Base-by-base conservation (phyloP, 768 basidiomycete species). In the Xanthoconium purpureum region DNA sequence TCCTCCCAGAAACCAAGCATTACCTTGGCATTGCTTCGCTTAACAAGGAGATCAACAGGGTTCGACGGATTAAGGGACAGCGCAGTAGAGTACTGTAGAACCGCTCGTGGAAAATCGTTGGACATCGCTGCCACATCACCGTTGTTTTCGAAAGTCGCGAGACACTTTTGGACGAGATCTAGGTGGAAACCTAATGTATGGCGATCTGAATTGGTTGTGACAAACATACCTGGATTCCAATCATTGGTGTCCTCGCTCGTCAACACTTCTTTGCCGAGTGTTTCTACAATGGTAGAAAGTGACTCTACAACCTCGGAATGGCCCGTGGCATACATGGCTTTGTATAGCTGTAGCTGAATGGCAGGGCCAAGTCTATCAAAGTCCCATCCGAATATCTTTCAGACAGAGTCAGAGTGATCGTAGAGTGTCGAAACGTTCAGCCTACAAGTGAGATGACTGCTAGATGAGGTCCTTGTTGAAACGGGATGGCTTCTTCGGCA, bases 11-110 rank as follows among this genome's bases (percentile, higher is more conserved):
- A 17, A 6, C 32, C 14, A 17, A 46, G n/a, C n/a, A 32, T 18
- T 28, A 30, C 45, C 3, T 6, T 8, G 3, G 45, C 45, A 17
- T 14, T 52, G 47, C 61, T 59, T 28, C 56, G 56, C 30, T 59
- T 43, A 3, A 62, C 49, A 28, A 63, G 24, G 6, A 59, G 46
- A 35, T 37, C 18, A 1, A 17, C 47, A 2, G 24, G 47, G 13
- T 48, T 20, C 29, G 15, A 5, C 0, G 45, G 45, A 11, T 46
- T 33, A 10, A 46, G 32, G 30, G 45, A 32, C 17, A 46, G 15
- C 10, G 45, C 45, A n/a, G 45, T 18, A 5, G 45, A 46, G 9
- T 46, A 46, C 4, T 46, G 53, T 6, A 18, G 8, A 20, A 59
- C 38, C 3, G 62, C 61, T 17, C n/a, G 30, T 24, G 14, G 52